phyloP scores from a whole-genome alignment of 495 filamentous ascomycete genomes.

The Immersiella caudata region DNA sequence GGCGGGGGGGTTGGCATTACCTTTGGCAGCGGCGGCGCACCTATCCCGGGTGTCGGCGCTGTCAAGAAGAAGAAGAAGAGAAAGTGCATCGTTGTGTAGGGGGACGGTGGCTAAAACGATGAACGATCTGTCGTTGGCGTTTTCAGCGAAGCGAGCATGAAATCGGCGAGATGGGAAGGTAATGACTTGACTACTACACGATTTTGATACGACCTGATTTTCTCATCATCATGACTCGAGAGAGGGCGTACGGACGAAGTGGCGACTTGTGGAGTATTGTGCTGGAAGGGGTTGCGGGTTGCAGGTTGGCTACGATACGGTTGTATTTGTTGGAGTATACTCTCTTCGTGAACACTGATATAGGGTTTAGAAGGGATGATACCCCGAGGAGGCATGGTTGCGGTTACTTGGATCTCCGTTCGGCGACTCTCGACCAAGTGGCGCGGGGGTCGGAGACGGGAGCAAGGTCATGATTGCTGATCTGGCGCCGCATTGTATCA shows the following conservation, averaged over 20 bases:
- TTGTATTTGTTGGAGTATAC: slow-evolving; percentile 36
- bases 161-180: slow-evolving; percentile 7
- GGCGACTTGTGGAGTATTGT: background rate
- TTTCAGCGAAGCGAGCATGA: slow-evolving; percentile 14
- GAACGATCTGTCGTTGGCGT: background rate
- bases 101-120: background rate
- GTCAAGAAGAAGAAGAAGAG: slow-evolving; percentile 68
- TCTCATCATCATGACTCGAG: slow-evolving; percentile 32
- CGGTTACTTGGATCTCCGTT: background rate
- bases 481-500: slow-evolving; percentile 2
- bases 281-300: slow-evolving; percentile 16
- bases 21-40: slow-evolving; percentile 29
- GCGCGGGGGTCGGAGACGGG: background rate
- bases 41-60: slow-evolving; percentile 40
- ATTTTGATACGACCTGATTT: slow-evolving; percentile 36
- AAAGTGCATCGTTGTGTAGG: slow-evolving; percentile 33
- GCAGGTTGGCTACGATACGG: slow-evolving; percentile 26
- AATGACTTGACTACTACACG: slow-evolving; percentile 35
- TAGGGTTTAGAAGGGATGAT: slow-evolving; percentile 38
- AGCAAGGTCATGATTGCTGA: background rate
- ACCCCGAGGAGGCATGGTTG: slow-evolving; percentile 23
- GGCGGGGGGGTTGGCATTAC: slow-evolving; percentile 22
- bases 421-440: background rate
- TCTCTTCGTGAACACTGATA: slow-evolving; percentile 33
- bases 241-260: slow-evolving; percentile 21